Conservation (phyloP, 1,139 yeast species). For the Magnusiomyces paraingens region DNA sequence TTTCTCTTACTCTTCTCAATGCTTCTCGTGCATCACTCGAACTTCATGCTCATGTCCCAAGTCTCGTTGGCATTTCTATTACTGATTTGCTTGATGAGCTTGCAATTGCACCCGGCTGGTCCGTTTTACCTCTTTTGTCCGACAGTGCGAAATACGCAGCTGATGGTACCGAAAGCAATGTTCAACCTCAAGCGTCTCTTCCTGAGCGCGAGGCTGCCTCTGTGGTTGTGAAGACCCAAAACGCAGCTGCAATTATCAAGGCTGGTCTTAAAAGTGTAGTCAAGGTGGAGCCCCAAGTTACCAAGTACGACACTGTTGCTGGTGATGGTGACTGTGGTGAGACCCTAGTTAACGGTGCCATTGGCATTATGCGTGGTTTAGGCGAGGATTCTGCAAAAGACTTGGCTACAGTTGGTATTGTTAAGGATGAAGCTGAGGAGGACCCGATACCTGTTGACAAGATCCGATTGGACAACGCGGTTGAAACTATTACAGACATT, state of each 20-base stretch:
- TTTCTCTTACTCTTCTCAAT: slow-evolving; percentile 71
- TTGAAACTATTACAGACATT: slow-evolving; percentile 50
- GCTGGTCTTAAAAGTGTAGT: slow-evolving; percentile 47
- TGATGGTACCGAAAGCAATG: slow-evolving; percentile 24
- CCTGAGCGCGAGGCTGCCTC: slow-evolving; percentile 26
- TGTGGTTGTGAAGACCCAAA: slow-evolving; percentile 39
- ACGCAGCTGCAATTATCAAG: slow-evolving; percentile 38
- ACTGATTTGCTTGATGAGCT: slow-evolving; percentile 53
- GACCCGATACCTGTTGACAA: slow-evolving; percentile 26
- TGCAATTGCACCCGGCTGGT: slow-evolving; percentile 84
- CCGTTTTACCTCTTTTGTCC: slow-evolving; percentile 34
- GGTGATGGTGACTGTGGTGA: slow-evolving; percentile 99
- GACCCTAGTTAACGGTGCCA: slow-evolving; percentile 76
- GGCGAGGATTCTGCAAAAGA: neutral
- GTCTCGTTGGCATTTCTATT: slow-evolving; percentile 17
- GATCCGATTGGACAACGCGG: slow-evolving; percentile 44
- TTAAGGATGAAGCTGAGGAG: slow-evolving; percentile 2
- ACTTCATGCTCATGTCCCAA: slow-evolving; percentile 1
- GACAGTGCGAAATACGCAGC: slow-evolving; percentile 38
- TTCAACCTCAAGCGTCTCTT: slow-evolving; percentile 16
- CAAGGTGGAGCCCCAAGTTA: slow-evolving; percentile 68
- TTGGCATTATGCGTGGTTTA: slow-evolving; percentile 55
- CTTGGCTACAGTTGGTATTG: neutral
- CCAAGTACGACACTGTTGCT: slow-evolving; percentile 78
- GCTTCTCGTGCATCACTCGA: slow-evolving; percentile 41